Percentiles rank a stretch among this genome's conserved stretches.
These are phyloP conservation scores for Aplosporella prunicola DNA, from an alignment of 2,329 filamentous ascomycete genomes.

Conservation along the genomic window DNA sequence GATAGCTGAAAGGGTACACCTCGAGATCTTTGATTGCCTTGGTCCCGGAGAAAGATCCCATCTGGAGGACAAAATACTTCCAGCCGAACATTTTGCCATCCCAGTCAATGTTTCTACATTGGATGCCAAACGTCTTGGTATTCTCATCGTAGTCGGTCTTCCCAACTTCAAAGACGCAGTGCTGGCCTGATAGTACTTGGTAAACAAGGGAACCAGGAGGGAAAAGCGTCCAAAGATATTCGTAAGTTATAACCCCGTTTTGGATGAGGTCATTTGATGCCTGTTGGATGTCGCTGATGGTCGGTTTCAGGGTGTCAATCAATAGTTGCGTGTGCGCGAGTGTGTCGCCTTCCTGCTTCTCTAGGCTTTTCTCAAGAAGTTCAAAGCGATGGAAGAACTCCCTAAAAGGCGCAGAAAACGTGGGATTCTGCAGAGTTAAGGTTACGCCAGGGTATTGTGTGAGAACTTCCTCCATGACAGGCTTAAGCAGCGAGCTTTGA, in stretches of 20 bases:
- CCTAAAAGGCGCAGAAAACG: constrained; percentile 25
- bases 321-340: constrained; percentile 23
- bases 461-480: constrained; percentile 22
- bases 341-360: constrained; percentile 19
- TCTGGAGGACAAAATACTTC: constrained; percentile 11
- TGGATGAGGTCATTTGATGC: constrained; percentile 19
- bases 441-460: constrained; percentile 24
- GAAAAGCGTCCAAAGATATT: too few species aligned
- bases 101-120: constrained; percentile 18
- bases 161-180: constrained; percentile 14
- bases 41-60: constrained; percentile 16
- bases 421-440: constrained; percentile 22
- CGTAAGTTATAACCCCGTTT: too few species aligned
- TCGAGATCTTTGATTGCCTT: constrained; percentile 15
- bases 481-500: constrained; percentile 26
- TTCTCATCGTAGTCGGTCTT: constrained; percentile 10
- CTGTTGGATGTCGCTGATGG: constrained; percentile 15
- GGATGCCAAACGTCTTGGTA: constrained; percentile 12
- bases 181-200: too few species aligned
- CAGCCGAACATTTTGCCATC: constrained; percentile 19
- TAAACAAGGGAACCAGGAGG: too few species aligned
- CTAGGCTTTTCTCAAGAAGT: constrained; percentile 17
- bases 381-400: constrained; percentile 29
- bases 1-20: constrained; percentile 14
- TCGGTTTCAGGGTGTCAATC: constrained; percentile 14